Evolutionary conservation across 495 filamentous ascomycete genomes (phyloP), one percentile per base, ranked within the genome.

Genomic region (Ascodesmis nigricans): DNA sequence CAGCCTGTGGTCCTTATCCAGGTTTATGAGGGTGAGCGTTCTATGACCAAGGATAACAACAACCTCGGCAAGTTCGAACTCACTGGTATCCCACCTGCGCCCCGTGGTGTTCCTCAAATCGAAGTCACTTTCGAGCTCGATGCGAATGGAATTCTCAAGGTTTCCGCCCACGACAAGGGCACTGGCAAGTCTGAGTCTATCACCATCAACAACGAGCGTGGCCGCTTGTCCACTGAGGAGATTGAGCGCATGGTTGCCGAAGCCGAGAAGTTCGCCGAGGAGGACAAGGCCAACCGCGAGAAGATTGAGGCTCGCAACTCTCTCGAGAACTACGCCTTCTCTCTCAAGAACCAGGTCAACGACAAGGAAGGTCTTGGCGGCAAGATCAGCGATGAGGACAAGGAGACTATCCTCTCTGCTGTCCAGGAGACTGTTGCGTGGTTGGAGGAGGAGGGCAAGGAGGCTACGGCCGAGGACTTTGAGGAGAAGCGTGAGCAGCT

Each of bases 401-500:
- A 95, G 75, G 82, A 99, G 61, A 71, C 80, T 46, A 76, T 95
- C 47, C 61, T 93, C 44, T 80, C 91, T 37, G 87, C 87, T 42
- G 76, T 99, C 61, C 95, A 93, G 76, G 87, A 95, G 63, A 65
- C 83, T 36, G 74, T 73, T 42, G 90, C 93, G 53, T 99, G 87
- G 87, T 74, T 97, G 31, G 84, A 95, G 46, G 82, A 93, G 70
- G 87, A 93, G 62, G 82, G 70, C 42, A 68, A 69, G 39, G 76
- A 76, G 32, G 87, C 87, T 38, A 69, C 65, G 40, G 64, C 73
- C 34, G 90, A 95, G 65, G 87, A 95, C 63, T 93, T 93, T 48
- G 80, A 91, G 56, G 87, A 99, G 70, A 83, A 95, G 64, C 91
- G 84, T 68, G 84, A 99, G 75, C 91, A 92, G 66, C 71, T 99